Conservation (phyloP, 108 stramenopile genomes). For the Schizochytrium sp. region DNA sequence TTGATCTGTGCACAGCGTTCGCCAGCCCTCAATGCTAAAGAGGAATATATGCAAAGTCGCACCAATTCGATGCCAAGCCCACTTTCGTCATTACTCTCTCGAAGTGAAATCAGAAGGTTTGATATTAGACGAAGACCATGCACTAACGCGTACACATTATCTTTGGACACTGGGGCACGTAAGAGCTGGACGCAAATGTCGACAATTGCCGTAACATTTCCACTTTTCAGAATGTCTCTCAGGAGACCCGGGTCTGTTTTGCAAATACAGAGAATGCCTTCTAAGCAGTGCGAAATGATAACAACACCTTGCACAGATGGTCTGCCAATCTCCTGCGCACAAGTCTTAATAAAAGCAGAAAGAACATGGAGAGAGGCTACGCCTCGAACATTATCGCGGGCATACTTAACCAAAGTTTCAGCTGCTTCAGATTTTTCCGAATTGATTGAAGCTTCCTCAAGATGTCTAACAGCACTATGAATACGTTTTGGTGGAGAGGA, state of each 20-base stretch:
- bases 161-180: not conserved
- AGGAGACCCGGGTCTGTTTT: not conserved
- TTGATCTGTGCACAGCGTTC: constrained; percentile 54
- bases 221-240: not conserved
- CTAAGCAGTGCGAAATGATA: not conserved
- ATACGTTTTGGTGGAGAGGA: too few species aligned
- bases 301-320: not conserved
- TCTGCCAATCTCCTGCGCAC: not conserved
- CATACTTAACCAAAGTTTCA: not conserved
- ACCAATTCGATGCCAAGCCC: not conserved
- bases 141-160: constrained; percentile 29
- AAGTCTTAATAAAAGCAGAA: not conserved
- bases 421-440: not conserved
- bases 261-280: not conserved
- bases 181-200: constrained; percentile 48
- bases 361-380: not conserved
- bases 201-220: not conserved
- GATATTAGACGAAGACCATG: not conserved
- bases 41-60: constrained; percentile 18
- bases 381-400: not conserved
- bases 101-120: not conserved
- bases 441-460: not conserved
- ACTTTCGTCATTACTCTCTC: not conserved
- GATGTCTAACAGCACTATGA: not conserved
- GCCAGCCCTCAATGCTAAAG: constrained; percentile 29